Conservation (phyloP, 257 asterid genomes). For the Penstemon barbatus region DNA sequence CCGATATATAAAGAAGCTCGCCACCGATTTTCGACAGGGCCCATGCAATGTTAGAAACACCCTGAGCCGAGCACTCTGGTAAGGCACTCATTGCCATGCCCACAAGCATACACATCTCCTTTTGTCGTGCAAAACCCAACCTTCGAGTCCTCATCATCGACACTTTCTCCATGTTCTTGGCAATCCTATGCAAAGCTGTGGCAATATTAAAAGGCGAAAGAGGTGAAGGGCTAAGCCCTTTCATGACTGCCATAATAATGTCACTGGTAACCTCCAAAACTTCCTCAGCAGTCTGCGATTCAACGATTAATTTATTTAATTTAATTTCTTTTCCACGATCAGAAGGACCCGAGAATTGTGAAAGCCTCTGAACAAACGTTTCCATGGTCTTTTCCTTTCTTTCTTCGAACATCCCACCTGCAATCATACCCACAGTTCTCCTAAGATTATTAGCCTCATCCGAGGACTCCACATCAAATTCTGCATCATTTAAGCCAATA, state of each 20-base stretch:
- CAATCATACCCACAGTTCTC: conserved; percentile 52
- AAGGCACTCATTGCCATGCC: conserved; percentile 87
- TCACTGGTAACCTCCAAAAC: conserved; percentile 83
- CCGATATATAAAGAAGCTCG: conserved; percentile 88
- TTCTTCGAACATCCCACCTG: conserved; percentile 79
- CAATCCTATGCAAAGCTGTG: conserved; percentile 88
- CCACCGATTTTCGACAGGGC: conserved; percentile 94
- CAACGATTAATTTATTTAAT: conserved; percentile 74
- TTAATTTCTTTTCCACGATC: conserved; percentile 79
- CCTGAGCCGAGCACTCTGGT: conserved; percentile 92
- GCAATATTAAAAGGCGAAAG: conserved; percentile 88
- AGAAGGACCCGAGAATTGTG: conserved; percentile 85
- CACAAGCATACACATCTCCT: conserved; percentile 92
- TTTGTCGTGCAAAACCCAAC: conserved; percentile 78
- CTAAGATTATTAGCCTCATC: conserved; percentile 44
- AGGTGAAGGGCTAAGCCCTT: conserved; percentile 95
- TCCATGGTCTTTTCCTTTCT: conserved; percentile 65
- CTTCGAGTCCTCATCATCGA: conserved; percentile 63
- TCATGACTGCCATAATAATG: conserved; percentile 66
- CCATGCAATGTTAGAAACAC: conserved; percentile 89
- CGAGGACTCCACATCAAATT: conserved; percentile 32
- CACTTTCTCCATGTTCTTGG: conserved; percentile 96
- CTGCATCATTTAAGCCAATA: conserved; percentile 38
- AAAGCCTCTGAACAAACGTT: conserved; percentile 73
- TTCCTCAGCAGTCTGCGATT: conserved; percentile 82